Evolutionary conservation across 768 basidiomycete genomes (phyloP).

Genomic region (Termitomyces sp.): DNA sequence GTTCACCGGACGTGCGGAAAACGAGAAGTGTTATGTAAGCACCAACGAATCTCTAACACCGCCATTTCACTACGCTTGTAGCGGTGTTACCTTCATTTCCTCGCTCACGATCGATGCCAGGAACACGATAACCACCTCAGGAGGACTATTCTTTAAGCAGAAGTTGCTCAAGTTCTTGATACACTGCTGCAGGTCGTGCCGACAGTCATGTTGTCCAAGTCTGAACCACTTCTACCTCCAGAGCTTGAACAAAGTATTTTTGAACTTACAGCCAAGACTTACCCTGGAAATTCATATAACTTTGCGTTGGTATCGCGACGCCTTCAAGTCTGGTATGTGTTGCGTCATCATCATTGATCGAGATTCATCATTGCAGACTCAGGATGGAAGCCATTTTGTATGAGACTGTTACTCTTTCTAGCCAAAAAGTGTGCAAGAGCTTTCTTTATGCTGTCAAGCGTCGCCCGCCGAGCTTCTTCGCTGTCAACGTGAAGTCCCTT

Average conservation of each 20-base stretch:
- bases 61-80: background rate
- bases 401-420: conserved; percentile 23
- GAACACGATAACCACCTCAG: background rate
- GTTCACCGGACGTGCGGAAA: background rate
- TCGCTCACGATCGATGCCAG: conserved; percentile 1
- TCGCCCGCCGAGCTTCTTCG: conserved; percentile 21
- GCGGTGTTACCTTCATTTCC: background rate
- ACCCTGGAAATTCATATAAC: conserved; percentile 17
- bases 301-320: conserved; percentile 23
- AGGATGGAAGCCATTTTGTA: conserved; percentile 27
- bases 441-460: conserved; percentile 20
- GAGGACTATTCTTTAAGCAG: background rate
- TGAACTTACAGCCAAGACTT: conserved; percentile 22
- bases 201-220: background rate
- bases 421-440: conserved; percentile 12
- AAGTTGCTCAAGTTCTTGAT: no score
- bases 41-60: background rate
- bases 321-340: conserved; percentile 22
- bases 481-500: conserved; percentile 24
- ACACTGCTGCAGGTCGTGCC: background rate
- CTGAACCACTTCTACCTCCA: conserved; percentile 19
- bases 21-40: conserved; percentile 12
- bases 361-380: background rate
- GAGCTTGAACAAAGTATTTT: conserved; percentile 27
- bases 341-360: background rate